A percentile compares a stretch with the other conserved stretches of the same genome.
These are phyloP conservation scores for Malassezia equina DNA, from an alignment of 1,284 basidiomycete species.

Conservation along the genomic window DNA sequence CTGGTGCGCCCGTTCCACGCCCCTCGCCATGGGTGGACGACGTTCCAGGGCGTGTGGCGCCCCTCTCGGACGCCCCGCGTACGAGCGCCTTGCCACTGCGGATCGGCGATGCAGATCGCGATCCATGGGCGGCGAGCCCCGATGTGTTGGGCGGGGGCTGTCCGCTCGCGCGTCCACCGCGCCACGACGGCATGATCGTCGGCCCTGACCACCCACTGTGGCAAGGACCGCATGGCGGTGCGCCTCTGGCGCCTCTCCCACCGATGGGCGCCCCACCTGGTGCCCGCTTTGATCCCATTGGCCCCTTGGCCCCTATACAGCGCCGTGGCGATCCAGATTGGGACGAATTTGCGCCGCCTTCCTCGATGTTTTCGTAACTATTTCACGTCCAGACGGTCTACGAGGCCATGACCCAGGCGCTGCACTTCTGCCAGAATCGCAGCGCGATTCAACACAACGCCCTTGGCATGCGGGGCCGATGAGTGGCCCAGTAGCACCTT, in stretches of 20 bases:
- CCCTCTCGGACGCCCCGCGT: background rate
- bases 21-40: no score
- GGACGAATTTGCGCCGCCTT: slow-evolving; percentile 14
- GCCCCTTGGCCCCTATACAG: background rate
- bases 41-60: no score
- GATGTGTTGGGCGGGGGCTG: background rate
- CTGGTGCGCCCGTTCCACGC: no score
- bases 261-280: slow-evolving; percentile 9
- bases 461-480: slow-evolving; percentile 48
- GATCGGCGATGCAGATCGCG: slow-evolving; percentile 14
- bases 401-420: slow-evolving; percentile 64
- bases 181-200: slow-evolving; percentile 13
- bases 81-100: background rate
- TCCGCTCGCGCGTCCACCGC: background rate
- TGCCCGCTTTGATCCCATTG: slow-evolving; percentile 13
- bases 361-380: background rate
- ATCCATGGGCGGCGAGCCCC: slow-evolving; percentile 11
- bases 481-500: slow-evolving; percentile 70
- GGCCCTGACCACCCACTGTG: slow-evolving; percentile 13
- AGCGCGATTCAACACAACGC: slow-evolving; percentile 61
- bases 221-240: background rate
- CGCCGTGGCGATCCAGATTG: slow-evolving; percentile 14
- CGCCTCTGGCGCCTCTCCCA: slow-evolving; percentile 1
- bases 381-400: slow-evolving; percentile 48
- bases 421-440: slow-evolving; percentile 68